Base-by-base conservation (phyloP, 371 early-diverging fungal genomes). In the Mucor lusitanicus region DNA sequence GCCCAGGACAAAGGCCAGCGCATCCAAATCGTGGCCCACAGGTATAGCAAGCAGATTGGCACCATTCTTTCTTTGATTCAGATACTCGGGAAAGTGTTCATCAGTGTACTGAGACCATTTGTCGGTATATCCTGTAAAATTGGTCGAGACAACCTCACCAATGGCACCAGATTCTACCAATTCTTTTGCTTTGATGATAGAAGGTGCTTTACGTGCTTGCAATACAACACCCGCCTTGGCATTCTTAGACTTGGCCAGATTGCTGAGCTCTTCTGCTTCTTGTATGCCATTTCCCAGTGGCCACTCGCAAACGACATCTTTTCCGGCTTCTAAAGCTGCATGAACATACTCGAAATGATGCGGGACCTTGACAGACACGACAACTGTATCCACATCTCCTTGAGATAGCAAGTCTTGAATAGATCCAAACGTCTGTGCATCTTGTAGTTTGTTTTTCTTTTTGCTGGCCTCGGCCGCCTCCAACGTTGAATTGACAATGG, bases 91-190 rank as follows among this genome's bases (percentile, higher is more conserved):
- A 46, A 21, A 46, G 19, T 9, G 7, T 9, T 46, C 21, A 2
- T 46, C 11, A 1, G 11, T 9, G 25, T 25, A 30, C 7, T 61
- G 62, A 4, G 46, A 28, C 33, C 42, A 32, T 4, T 13, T 35
- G 15, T 17, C n/a, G 6, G 62, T 46, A 23, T n/a, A 21, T 23
- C 48, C 62, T 3, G 32, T 0, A 17, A 61, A n/a, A 6, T 44
- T 61, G 15, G 50, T 30, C 6, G 62, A 61, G 9, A 48, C 15
- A 33, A 61, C 9, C 6, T 46, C 9, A 19, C 59, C 64, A 35
- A 64, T 59, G 3, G 64, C 59, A 11, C 64, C 64, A 4, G 64
- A 64, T 25, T 59, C 59, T 3, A 64, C 59, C 25, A 55, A 12
- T 25, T 63, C 39, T 9, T 55, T 55, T 7, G 59, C 59, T 15